Evolutionary conservation across 306 rosid genomes (phyloP).

Genomic region (Cicer pinnatifidum): DNA sequence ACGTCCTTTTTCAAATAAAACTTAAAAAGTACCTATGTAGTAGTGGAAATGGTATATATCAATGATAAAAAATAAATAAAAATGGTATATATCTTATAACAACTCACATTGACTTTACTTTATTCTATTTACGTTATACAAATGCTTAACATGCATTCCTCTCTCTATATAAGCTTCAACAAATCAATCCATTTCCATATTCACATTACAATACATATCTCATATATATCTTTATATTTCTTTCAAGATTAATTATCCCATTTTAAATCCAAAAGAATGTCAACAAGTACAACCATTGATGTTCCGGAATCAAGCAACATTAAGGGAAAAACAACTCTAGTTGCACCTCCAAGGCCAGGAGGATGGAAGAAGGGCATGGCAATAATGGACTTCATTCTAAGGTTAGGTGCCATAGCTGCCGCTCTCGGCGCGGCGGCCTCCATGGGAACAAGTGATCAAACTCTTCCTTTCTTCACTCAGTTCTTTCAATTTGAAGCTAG

Average conservation of each 20-base stretch:
- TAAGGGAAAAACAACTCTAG: constrained; percentile 49
- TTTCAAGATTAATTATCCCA: constrained; percentile 20
- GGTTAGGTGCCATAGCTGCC: constrained; percentile 70
- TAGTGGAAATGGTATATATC: constrained; percentile 41
- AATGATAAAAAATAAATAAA: too few relatives aligned
- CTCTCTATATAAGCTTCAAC: constrained; percentile 48
- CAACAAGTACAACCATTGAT: constrained; percentile 54
- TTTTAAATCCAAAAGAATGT: constrained; percentile 51
- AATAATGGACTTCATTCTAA: constrained; percentile 67
- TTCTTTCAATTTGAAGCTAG: constrained; percentile 91
- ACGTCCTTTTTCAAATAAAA: too few relatives aligned
- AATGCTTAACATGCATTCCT: background rate
- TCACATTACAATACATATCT: constrained; percentile 11
- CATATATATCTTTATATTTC: constrained; percentile 7
- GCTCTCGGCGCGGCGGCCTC: constrained; percentile 71
- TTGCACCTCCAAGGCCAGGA: constrained; percentile 42
- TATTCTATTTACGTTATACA: background rate
- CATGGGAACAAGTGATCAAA: constrained; percentile 80
- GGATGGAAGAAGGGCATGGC: constrained; percentile 70
- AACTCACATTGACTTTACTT: constrained; percentile 46
- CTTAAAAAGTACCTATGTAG: constrained; percentile 3
- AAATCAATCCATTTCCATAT: constrained; percentile 38
- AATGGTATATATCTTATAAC: constrained; percentile 27
- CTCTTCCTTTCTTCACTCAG: constrained; percentile 91
- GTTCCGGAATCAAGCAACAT: constrained; percentile 57